Evolutionary conservation across 148 eudicot genomes (phyloP), one percentile per base, ranked within the genome.

Genomic region (Amaranthus hypochondriacus): DNA sequence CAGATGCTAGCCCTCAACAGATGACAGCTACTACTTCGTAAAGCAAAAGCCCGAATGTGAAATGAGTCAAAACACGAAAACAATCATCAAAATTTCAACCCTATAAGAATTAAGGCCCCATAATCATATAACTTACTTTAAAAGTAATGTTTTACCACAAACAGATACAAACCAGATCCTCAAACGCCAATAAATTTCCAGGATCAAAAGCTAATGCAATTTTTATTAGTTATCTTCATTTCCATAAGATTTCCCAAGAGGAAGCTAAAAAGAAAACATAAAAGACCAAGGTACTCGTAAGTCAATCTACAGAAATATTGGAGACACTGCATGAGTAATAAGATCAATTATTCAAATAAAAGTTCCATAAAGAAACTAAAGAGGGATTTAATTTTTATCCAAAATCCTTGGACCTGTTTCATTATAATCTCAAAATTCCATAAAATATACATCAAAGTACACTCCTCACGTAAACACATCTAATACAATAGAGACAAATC

Each of bases 31-130:
- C 46, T 66, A 52, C 49, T 49, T 52, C 66, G 12, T n/a, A 8
- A 52, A 65, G 58, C 5, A 10, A 77, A 43, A 28, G 14, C 57
- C 7, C 50, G 48, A 53, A 67, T 73, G 72, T 59, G 59, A 49
- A 58, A 15, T 3, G 62, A 57, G 51, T 47, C 14, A 5, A 66
- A 39, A 52, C 28, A 43, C 62, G 56, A 47, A 48, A 52, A 46
- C 65, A 70, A 43, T 50, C 50, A 58, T 7, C 11, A 55, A 48
- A 6, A 70, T 7, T 48, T 6, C 67, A 42, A 46, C 53, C 56
- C 68, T 52, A 60, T 13, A 54, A 56, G 39, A 53, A 57, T 63
- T 42, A 46, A 48, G 48, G 6, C 50, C 53, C 61, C 43, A 9
- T 14, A 52, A 71, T n/a, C 61, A 52, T 51, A 69, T 43, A 51